Percentiles rank a stretch among this genome's conserved stretches.
phyloP scores from a whole-genome alignment of 257 asterid species.

The Scutellaria barbata region DNA sequence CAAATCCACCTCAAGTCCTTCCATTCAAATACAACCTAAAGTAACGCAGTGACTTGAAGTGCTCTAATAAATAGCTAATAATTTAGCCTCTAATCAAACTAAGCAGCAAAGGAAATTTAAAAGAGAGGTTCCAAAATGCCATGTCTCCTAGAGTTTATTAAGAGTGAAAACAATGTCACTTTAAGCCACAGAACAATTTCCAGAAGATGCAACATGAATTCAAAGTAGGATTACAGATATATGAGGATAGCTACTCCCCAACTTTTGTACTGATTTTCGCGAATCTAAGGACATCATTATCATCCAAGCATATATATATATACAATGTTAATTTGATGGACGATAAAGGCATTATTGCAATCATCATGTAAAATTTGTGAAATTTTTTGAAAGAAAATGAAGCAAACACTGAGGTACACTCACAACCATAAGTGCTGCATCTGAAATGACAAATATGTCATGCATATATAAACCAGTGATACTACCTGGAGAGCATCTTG shows the following conservation, averaged over 20 bases:
- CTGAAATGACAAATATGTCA: constrained; percentile 20
- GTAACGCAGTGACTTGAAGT: neutral
- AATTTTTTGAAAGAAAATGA: constrained; percentile 7
- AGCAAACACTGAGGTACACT: constrained; percentile 20
- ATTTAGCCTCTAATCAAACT: neutral
- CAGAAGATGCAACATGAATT: neutral
- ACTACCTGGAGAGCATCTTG: constrained; percentile 92
- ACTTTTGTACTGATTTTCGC: neutral
- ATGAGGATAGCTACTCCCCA: constrained; percentile 6
- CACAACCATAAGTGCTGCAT: neutral
- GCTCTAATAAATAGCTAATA: neutral
- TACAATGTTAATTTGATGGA: constrained; percentile 3
- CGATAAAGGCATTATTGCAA: neutral
- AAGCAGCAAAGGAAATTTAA: neutral
- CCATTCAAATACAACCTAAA: neutral
- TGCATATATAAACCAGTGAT: constrained; percentile 21
- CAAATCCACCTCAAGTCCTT: neutral
- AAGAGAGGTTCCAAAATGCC: neutral
- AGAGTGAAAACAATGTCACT: neutral
- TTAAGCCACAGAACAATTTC: constrained; percentile 6
- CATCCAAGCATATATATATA: constrained; percentile 22
- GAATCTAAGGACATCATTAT: neutral
- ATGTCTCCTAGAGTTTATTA: neutral
- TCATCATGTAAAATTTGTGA: constrained; percentile 13
- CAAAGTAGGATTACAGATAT: neutral